Percentiles rank a stretch among this genome's conserved stretches.
Conservation (phyloP, 176 grass and related monocot species). For the Bromus sterilis region DNA sequence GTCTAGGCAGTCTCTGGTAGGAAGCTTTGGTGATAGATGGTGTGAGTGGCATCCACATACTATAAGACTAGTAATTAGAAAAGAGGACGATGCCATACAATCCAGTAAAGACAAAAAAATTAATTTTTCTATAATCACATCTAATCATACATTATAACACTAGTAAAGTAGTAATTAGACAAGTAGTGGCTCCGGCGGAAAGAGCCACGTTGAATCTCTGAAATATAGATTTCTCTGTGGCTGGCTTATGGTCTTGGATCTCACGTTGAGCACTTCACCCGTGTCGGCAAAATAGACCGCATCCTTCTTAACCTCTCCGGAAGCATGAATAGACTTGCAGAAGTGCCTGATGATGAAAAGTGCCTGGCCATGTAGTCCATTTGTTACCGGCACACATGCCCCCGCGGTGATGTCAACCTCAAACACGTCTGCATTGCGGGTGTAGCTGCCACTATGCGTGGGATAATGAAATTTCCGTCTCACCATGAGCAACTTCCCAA, state of each 20-base stretch:
- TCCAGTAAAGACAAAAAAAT: too few species aligned
- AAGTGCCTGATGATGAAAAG: not conserved
- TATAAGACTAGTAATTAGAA: too few species aligned
- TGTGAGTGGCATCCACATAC: too few species aligned
- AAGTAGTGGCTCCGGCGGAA: not conserved
- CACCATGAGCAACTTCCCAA: not conserved
- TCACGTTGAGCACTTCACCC: not conserved
- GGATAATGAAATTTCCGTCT: not conserved
- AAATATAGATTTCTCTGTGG: not conserved
- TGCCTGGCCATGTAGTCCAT: not conserved
- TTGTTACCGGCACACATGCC: not conserved
- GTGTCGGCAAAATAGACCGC: not conserved
- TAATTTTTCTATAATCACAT: too few species aligned
- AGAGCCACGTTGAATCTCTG: not conserved
- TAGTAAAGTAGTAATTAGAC: not conserved
- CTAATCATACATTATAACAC: not conserved
- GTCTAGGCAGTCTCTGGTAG: too few species aligned
- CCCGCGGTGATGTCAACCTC: not conserved
- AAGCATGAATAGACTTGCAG: not conserved
- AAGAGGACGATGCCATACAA: too few species aligned
- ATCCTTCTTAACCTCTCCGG: not conserved
- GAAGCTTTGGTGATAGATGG: too few species aligned
- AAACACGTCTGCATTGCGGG: not conserved
- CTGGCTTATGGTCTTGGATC: not conserved
- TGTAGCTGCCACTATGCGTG: not conserved